Conservation (phyloP, 2,329 filamentous ascomycete genomes). For the Curvularia sp. region DNA sequence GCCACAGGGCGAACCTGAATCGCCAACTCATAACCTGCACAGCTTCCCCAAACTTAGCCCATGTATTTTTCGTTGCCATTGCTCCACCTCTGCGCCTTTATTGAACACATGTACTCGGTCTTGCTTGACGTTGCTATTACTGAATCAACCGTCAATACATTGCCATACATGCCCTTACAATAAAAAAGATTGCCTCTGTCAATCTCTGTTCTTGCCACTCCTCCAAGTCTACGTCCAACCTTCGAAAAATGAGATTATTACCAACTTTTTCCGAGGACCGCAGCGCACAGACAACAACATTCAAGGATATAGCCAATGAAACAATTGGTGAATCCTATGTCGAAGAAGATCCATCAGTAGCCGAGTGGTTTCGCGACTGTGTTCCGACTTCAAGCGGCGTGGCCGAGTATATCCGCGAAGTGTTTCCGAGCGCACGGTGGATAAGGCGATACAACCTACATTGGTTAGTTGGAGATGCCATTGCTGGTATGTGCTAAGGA, state of each 20-base stretch:
- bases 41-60: not conserved
- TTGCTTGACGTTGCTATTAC: not conserved
- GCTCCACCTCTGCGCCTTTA: not conserved
- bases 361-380: slow-evolving; percentile 37
- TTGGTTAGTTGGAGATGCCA: slow-evolving; percentile 41
- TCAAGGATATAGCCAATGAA: slow-evolving; percentile 29
- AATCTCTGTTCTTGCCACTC: not conserved
- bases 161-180: not conserved
- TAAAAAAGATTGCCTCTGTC: not conserved
- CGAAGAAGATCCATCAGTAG: slow-evolving; percentile 40
- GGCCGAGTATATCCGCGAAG: slow-evolving; percentile 31
- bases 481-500: slow-evolving; percentile 34
- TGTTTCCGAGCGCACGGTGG: slow-evolving; percentile 43
- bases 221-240: not conserved
- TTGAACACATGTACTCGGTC: not conserved
- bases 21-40: slow-evolving; percentile 2
- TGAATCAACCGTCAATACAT: not conserved
- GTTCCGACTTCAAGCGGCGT: slow-evolving; percentile 33
- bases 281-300: slow-evolving; percentile 20
- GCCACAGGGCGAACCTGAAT: not conserved
- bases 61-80: slow-evolving; percentile 1
- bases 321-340: slow-evolving; percentile 32
- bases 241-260: slow-evolving; percentile 20
- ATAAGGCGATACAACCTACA: slow-evolving; percentile 39
- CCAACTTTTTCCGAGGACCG: slow-evolving; percentile 23